phyloP scores from a whole-genome alignment of 169 alveolate species.

The Plasmodium ovale region DNA sequence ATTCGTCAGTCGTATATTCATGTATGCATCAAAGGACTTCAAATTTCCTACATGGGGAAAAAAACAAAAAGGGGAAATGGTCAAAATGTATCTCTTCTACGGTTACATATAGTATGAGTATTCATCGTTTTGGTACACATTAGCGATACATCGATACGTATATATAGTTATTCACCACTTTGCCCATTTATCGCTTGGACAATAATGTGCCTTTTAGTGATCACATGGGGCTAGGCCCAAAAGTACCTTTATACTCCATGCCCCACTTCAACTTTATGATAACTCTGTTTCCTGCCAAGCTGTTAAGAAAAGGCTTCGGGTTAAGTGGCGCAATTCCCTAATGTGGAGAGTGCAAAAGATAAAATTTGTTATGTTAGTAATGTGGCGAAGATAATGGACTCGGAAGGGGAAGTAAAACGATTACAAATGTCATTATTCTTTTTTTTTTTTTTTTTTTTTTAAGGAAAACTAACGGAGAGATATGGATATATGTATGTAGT shows the following conservation, averaged over 20 bases:
- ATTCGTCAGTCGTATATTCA: constrained; percentile 91
- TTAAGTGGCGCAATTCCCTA: constrained; percentile 90
- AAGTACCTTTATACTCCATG: constrained; percentile 95
- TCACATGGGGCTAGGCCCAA: too few species aligned
- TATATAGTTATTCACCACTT: too few species aligned
- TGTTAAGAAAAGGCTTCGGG: constrained; percentile 95
- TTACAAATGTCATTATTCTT: background rate
- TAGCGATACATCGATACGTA: too few species aligned
- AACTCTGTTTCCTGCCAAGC: constrained; percentile 91
- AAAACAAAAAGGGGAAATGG: background rate
- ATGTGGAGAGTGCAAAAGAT: background rate
- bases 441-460: background rate
- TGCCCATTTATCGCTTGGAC: too few species aligned
- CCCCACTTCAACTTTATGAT: constrained; percentile 96
- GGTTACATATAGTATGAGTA: too few species aligned
- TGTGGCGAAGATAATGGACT: too few species aligned
- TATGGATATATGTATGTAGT: background rate
- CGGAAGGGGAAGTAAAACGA: background rate
- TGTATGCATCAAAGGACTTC: constrained; percentile 93
- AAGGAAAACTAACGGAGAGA: background rate
- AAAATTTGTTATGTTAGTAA: background rate
- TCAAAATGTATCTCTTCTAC: background rate
- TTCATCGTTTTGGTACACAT: too few species aligned
- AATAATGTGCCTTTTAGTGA: too few species aligned
- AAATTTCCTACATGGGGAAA: constrained; percentile 80